Evolutionary conservation across 2,329 filamentous ascomycete species (phyloP).

Genomic region (Aspergillus quadrilineatus): DNA sequence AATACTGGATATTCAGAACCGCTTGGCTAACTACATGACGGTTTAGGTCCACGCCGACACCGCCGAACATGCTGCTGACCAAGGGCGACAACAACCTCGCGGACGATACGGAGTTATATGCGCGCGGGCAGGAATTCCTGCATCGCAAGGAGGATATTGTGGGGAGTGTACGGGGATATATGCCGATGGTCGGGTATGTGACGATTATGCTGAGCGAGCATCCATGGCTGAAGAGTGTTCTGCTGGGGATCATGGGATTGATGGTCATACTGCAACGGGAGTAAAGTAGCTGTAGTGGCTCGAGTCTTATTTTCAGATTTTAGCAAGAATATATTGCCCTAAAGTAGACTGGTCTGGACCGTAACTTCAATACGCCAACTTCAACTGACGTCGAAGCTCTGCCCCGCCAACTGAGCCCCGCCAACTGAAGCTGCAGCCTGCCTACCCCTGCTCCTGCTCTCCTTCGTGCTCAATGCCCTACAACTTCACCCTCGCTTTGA

Average conservation of each 20-base stretch:
- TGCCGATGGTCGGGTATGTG: conserved; percentile 94
- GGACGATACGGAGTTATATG: conserved; percentile 91
- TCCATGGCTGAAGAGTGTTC: conserved; percentile 93
- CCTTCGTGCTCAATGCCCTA: not conserved
- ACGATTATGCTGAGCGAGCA: conserved; percentile 94
- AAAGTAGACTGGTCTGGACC: not conserved
- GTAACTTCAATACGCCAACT: not conserved
- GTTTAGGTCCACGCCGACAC: conserved; percentile 25
- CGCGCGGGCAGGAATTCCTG: conserved; percentile 80
- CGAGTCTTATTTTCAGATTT: not conserved
- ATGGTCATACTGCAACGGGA: conserved; percentile 91
- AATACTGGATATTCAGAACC: not conserved
- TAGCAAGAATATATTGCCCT: not conserved
- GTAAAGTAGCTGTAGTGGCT: conserved; percentile 10
- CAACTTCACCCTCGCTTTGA: not conserved
- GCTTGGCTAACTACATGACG: not conserved
- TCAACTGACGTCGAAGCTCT: not conserved
- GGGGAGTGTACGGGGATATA: conserved; percentile 85
- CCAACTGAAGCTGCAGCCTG: conserved; percentile 4
- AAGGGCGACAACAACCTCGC: conserved; percentile 97
- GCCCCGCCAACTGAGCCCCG: conserved; percentile 12
- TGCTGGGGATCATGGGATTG: conserved; percentile 92
- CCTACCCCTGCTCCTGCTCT: not conserved
- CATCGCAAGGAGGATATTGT: conserved; percentile 82
- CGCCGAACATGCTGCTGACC: conserved; percentile 68